A percentile compares a stretch with the other conserved stretches of the same genome.
These are phyloP conservation scores for Fusarium nanum DNA, from an alignment of 2,329 filamentous ascomycete genomes.

Conservation along the genomic window DNA sequence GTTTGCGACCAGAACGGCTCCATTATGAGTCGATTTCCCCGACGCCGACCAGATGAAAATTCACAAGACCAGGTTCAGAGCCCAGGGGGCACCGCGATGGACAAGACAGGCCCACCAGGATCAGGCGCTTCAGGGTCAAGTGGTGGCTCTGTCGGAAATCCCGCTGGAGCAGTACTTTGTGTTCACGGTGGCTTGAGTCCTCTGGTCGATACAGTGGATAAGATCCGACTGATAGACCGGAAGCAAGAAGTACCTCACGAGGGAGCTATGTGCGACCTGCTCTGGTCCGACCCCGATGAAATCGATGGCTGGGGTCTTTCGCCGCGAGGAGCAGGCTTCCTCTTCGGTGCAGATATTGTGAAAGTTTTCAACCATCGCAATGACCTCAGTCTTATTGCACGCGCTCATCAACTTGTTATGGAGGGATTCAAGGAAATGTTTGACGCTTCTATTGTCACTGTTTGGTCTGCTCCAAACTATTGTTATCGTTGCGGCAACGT, in stretches of 20 bases:
- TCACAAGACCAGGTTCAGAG: conserved; percentile 46
- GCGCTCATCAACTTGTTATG: conserved; percentile 98
- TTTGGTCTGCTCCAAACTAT: conserved; percentile 98
- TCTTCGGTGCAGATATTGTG: conserved; percentile 96
- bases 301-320: conserved; percentile 97
- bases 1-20: conserved; percentile 87
- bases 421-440: conserved; percentile 99
- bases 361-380: conserved; percentile 96
- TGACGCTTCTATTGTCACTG: conserved; percentile 92
- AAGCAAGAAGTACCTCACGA: conserved; percentile 99
- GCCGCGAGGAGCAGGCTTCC: conserved; percentile 91
- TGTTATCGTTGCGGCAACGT: conserved; percentile 97
- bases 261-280: conserved; percentile 97
- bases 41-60: conserved; percentile 54
- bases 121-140: conserved; percentile 81
- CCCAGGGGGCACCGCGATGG: conserved; percentile 44
- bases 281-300: conserved; percentile 98
- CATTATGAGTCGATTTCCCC: conserved; percentile 77
- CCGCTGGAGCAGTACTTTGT: conserved; percentile 87
- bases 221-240: conserved; percentile 92
- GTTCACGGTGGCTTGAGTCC: conserved; percentile 95
- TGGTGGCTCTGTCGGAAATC: conserved; percentile 71
- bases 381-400: conserved; percentile 89
- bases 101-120: conserved; percentile 76
- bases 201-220: conserved; percentile 91